phyloP scores from a whole-genome alignment of 2,329 filamentous ascomycete genomes.

The Fusarium siculi region DNA sequence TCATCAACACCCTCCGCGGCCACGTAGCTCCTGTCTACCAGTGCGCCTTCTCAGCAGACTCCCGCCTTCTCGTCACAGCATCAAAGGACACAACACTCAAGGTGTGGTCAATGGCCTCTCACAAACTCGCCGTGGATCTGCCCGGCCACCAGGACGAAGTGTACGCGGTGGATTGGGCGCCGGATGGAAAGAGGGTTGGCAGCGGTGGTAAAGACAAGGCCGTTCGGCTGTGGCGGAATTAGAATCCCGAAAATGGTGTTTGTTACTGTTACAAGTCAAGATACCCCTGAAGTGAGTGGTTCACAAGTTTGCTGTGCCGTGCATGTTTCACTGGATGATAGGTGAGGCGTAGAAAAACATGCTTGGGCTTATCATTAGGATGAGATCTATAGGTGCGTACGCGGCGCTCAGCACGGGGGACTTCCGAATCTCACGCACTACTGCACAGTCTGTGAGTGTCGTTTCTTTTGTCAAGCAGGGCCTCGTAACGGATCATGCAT shows the following conservation, averaged over 20 bases:
- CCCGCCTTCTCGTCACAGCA: constrained; percentile 84
- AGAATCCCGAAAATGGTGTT: constrained; percentile 36
- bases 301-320: constrained; percentile 25
- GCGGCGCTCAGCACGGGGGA: constrained; percentile 26
- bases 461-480: not conserved
- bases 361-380: constrained; percentile 31
- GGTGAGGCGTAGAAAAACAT: constrained; percentile 1
- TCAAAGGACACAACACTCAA: constrained; percentile 95
- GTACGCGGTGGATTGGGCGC: constrained; percentile 94
- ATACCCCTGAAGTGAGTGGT: constrained; percentile 39
- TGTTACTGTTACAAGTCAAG: constrained; percentile 35
- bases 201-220: constrained; percentile 95
- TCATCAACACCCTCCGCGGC: constrained; percentile 86
- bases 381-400: not conserved
- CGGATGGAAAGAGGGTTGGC: constrained; percentile 87
- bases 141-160: constrained; percentile 94
- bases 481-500: constrained; percentile 36
- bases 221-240: constrained; percentile 74
- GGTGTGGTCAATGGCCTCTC: constrained; percentile 90
- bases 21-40: constrained; percentile 94
- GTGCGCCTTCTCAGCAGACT: constrained; percentile 92
- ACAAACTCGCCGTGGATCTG: constrained; percentile 82
- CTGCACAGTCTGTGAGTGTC: not conserved
- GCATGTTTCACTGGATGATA: constrained; percentile 12
- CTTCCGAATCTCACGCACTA: constrained; percentile 28